A percentile compares a stretch with the other conserved stretches of the same genome.
phyloP scores from a whole-genome alignment of 768 basidiomycete species.

The Tylopilus subfusipes region DNA sequence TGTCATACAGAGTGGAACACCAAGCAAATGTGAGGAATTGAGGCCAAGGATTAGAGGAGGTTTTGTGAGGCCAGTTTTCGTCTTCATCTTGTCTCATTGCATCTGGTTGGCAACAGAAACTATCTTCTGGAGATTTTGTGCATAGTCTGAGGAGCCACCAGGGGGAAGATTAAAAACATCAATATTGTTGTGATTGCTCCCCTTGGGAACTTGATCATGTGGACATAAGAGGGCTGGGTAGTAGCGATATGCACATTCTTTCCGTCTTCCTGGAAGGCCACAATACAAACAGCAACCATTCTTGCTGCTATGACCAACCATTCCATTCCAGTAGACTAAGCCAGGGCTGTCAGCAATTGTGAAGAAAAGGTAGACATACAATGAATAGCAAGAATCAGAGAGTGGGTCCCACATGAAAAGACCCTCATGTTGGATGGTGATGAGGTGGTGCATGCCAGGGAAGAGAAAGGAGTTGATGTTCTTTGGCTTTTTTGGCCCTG shows the following conservation, averaged over 20 bases:
- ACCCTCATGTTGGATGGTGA: neutral
- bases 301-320: no score
- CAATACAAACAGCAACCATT: no score
- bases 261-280: no score
- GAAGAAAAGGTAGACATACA: neutral
- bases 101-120: no score
- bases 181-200: conserved; percentile 32
- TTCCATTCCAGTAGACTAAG: no score
- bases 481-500: neutral
- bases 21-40: conserved; percentile 24
- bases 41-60: no score
- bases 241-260: conserved; percentile 24
- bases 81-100: no score
- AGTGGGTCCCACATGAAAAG: neutral
- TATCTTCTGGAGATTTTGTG: no score
- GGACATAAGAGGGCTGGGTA: conserved; percentile 34
- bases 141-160: conserved; percentile 5
- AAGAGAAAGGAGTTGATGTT: neutral
- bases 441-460: neutral
- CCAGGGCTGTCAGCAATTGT: neutral
- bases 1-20: no score
- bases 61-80: conserved; percentile 35
- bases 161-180: conserved; percentile 16
- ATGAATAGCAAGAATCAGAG: neutral
- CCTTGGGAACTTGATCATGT: conserved; percentile 20